Evolutionary conservation across 768 basidiomycete genomes (phyloP).

Genomic region (Clitopilus passeckerianus): DNA sequence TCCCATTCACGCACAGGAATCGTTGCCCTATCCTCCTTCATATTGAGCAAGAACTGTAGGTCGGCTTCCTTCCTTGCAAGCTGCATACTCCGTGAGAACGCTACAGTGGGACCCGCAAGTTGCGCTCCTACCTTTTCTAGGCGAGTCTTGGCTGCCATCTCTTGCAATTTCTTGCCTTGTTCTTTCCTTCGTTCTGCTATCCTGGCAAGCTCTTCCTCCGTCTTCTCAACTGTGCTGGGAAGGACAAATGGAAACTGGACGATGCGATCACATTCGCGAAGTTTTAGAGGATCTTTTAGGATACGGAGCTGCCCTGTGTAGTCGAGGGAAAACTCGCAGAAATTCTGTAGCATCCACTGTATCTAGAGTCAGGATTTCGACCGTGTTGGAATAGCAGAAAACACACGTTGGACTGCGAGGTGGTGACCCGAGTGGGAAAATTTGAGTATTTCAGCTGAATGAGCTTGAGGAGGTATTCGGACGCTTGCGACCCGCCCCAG

Average conservation of each 20-base stretch:
- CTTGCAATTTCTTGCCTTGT: conserved; percentile 85
- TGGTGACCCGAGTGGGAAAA: conserved; percentile 82
- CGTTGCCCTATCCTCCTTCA: conserved; percentile 58
- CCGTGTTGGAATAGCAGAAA: conserved; percentile 5
- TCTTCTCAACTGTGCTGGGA: conserved; percentile 71
- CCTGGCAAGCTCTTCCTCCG: conserved; percentile 82
- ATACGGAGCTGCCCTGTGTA: conserved; percentile 64
- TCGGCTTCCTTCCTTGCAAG: conserved; percentile 74
- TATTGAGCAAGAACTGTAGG: conserved; percentile 53
- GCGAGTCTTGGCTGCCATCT: conserved; percentile 81
- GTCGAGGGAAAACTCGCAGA: conserved; percentile 79
- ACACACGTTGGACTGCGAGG: conserved; percentile 70
- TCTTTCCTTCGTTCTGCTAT: conserved; percentile 79
- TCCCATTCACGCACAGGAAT: conserved; percentile 74
- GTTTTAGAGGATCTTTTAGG: conserved; percentile 59
- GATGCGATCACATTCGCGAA: conserved; percentile 65
- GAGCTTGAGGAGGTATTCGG: conserved; percentile 89
- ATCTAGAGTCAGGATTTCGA: neutral
- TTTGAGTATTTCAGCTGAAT: conserved; percentile 94
- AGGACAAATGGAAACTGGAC: conserved; percentile 85
- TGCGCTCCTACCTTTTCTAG: conserved; percentile 66
- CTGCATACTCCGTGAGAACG: conserved; percentile 26
- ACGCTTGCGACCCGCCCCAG: conserved; percentile 88
- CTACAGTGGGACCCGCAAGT: neutral
- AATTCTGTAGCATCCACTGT: conserved; percentile 89